Evolutionary conservation across 495 filamentous ascomycete species (phyloP), one percentile per base, ranked within the genome.

Genomic region (Thozetella sp.): DNA sequence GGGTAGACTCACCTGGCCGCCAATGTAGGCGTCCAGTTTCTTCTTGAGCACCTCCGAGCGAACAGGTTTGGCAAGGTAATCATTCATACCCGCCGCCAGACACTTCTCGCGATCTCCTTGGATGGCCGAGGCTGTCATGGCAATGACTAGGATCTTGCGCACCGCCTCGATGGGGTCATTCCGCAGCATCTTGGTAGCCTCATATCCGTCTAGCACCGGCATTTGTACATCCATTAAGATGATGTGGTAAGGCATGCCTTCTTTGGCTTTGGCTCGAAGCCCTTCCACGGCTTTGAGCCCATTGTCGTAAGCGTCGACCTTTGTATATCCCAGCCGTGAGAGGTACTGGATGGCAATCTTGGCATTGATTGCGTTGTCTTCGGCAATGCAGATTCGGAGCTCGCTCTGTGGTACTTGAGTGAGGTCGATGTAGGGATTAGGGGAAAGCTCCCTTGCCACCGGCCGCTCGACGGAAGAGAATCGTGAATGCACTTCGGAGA

Each of bases 151-250:
- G 0, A 93, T 84, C 46, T 88, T 84, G 45, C 89, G 83, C 2
- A 97, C 91, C 3, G 81, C 80, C 1, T 90, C 86, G 51, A 92
- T 86, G 0, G 83, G 72, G 72, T 96, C 91, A 50, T 84, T 83
- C 2, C 93, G 86, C 48, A 97, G 85, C 53, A 90, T 81, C 53
- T 89, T 88, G 0, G 93, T 97, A 12, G 92, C 92, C 68, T 96
- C 90, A 73, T 97, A 97, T n/a, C 93, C 93, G 68, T 97, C 93
- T 1, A 96, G 82, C 6, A 93, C 86, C 0, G 93, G 93, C 93
- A 97, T 97, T 76, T 96, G 93, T 26, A 94, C 91, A 70, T 97
- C 93, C 93, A 97, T 97, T 25, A 97, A 80, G 20, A 96, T 90
- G 23, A 97, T 82, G 66, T 90, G 87, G 67, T 88, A 90, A 1